Evolutionary conservation across 139 green algal species (phyloP), one percentile per base, ranked within the genome.

Genomic region (Trebouxia sp.): DNA sequence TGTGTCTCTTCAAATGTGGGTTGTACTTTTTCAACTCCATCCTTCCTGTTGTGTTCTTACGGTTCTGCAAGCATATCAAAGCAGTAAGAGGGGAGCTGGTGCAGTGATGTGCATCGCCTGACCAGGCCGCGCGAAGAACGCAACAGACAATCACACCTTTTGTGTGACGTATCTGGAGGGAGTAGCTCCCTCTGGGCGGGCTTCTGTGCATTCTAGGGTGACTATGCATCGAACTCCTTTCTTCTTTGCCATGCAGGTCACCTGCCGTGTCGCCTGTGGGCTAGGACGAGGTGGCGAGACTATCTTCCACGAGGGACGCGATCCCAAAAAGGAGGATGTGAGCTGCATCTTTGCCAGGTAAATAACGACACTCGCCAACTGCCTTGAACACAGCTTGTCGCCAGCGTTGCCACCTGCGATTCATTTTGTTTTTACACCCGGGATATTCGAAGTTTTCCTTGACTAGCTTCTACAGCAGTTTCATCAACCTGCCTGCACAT

Each of bases 1-100:
- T 97, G 78, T 91, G 75, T 7, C 90, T 78, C 51, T 83, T 87
- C 38, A 98, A 78, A 83, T 91, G 90, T 53, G 91, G 92, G 90
- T 98, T 98, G 88, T 97, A 98, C 85, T 98, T 97, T 86, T 90
- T 96, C 1, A 97, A 69, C 88, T 98, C 94, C 62, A 98, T 84
- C 22, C 94, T 84, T 58, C 93, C 94, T 12, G 94, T 89, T 32
- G 91, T 96, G 90, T 98, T 98, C 78, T 93, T 91, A 53, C 88
- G 89, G 89, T 95, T 97, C 93, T 96, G 87, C 76, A 77, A 30
- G 28, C 32, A 41, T 37, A 79, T 22, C 12, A 6, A 22, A n/a
- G n/a, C n/a, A n/a, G n/a, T n/a, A n/a, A n/a, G n/a, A n/a, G n/a
- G n/a, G n/a, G n/a, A n/a, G n/a, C n/a, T n/a, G n/a, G n/a, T n/a